Percentiles rank a stretch among this genome's conserved stretches.
Conservation (phyloP, 108 stramenopile genomes). For the Pseudonitzschia multiseries region DNA sequence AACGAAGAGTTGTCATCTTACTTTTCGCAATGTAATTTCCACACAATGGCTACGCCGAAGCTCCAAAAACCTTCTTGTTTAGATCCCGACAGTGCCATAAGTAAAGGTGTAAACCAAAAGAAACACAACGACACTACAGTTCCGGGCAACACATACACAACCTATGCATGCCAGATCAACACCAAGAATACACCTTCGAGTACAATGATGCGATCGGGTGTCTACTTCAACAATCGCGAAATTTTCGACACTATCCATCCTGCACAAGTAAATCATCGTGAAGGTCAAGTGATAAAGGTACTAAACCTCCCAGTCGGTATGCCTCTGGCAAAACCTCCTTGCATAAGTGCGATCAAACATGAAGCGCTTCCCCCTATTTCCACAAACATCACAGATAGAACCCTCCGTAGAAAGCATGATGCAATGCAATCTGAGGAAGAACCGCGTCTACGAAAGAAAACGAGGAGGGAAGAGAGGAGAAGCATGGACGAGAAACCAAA, state of each 20-base stretch:
- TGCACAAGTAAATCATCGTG: neutral
- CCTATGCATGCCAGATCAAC: neutral
- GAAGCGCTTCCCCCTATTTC: neutral
- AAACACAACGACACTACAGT: neutral
- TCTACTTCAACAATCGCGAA: neutral
- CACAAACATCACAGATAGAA: neutral
- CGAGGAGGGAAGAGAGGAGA: neutral
- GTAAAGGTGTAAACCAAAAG: neutral
- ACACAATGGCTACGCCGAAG: neutral
- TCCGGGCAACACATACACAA: neutral
- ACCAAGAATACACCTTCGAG: neutral
- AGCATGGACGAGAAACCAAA: neutral
- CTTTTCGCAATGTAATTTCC: neutral
- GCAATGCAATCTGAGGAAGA: neutral
- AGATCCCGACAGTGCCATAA: neutral
- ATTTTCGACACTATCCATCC: neutral
- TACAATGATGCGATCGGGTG: neutral
- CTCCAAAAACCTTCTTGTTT: neutral
- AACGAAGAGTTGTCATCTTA: too few species aligned
- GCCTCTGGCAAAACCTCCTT: neutral
- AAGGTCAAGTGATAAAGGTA: neutral
- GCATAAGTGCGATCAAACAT: neutral
- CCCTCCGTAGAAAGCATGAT: neutral
- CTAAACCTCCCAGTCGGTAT: neutral
- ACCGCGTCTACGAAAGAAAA: neutral